These are phyloP conservation scores for Trichoderma semiorbis DNA, from an alignment of 2,329 filamentous ascomycete genomes.

Conservation along the genomic window DNA sequence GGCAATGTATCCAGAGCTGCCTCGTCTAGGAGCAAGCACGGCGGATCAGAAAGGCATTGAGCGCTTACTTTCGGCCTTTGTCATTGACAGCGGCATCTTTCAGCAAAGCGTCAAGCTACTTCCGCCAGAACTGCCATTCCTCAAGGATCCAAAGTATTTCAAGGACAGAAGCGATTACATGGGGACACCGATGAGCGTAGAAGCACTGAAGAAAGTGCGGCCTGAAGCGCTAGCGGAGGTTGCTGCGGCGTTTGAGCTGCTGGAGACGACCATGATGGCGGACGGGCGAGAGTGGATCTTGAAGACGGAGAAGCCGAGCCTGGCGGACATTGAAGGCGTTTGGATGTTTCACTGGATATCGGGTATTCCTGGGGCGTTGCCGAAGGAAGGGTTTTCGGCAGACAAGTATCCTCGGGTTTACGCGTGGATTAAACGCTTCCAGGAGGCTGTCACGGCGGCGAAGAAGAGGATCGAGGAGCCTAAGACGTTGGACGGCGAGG, in stretches of 20 bases:
- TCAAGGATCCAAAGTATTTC: conserved; percentile 56
- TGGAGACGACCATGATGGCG: conserved; percentile 60
- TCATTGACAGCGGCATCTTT: conserved; percentile 58
- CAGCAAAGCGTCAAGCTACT: conserved; percentile 49
- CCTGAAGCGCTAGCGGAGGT: conserved; percentile 57
- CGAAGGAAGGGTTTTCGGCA: conserved; percentile 48
- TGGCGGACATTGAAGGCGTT: conserved; percentile 67
- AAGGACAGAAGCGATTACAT: conserved; percentile 51
- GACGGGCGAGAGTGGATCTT: conserved; percentile 67
- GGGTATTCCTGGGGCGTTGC: conserved; percentile 53
- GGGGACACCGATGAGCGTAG: conserved; percentile 26
- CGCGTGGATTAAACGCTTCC: conserved; percentile 63
- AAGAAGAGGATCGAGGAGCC: conserved; percentile 35
- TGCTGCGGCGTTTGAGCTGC: conserved; percentile 49
- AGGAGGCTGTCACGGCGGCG: conserved; percentile 42
- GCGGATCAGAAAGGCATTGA: conserved; percentile 45
- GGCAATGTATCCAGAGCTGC: conserved; percentile 45
- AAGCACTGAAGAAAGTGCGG: conserved; percentile 30
- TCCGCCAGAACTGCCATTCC: conserved; percentile 50
- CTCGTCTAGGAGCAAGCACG: conserved; percentile 36
- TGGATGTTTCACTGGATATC: conserved; percentile 67
- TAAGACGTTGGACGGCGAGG: conserved; percentile 47
- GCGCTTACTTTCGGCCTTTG: conserved; percentile 54
- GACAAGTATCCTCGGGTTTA: conserved; percentile 57
- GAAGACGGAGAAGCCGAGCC: conserved; percentile 45